Evolutionary conservation across 805 yeast species (phyloP).

Genomic region (Monosporozyma servazzii): DNA sequence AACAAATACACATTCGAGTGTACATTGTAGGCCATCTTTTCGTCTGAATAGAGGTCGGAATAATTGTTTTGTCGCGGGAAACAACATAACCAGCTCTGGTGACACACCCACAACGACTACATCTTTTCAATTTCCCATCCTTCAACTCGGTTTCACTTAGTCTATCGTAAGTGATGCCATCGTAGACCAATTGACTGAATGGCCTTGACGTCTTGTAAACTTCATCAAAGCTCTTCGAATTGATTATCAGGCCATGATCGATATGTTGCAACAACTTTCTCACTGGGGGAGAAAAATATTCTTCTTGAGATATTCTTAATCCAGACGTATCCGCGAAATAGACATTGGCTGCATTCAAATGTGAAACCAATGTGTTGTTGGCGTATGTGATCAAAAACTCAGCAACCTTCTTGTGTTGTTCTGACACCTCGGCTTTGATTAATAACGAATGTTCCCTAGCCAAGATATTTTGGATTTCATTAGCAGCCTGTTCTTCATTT

Average conservation of each 20-base stretch:
- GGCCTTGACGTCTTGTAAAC: conserved; percentile 23
- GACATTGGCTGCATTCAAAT: conserved; percentile 23
- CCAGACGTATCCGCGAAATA: conserved; percentile 27
- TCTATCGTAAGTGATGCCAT: conserved; percentile 27
- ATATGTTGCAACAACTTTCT: conserved; percentile 32
- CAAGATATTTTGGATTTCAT: conserved; percentile 4
- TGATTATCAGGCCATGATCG: conserved; percentile 36
- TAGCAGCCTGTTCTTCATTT: conserved; percentile 24
- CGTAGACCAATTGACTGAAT: conserved; percentile 29
- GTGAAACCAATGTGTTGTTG: conserved; percentile 23
- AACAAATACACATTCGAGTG: conserved; percentile 28
- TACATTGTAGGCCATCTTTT: conserved; percentile 32
- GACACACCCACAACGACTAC: conserved; percentile 47
- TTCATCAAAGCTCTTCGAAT: conserved; percentile 45
- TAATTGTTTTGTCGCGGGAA: conserved; percentile 26
- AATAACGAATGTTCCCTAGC: conserved; percentile 34
- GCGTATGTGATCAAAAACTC: conserved; percentile 24
- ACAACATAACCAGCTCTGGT: conserved; percentile 31
- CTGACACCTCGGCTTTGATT: conserved; percentile 54
- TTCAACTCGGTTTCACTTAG: conserved; percentile 15
- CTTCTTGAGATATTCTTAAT: conserved; percentile 23
- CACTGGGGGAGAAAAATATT: conserved; percentile 24
- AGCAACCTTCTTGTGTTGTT: conserved; percentile 26
- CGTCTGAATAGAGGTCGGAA: conserved; percentile 27
- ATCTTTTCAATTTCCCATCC: conserved; percentile 32